Evolutionary conservation across 1,139 yeast genomes (phyloP), one percentile per base, ranked within the genome.

Genomic region (Saccharomycopsis hybrid): DNA sequence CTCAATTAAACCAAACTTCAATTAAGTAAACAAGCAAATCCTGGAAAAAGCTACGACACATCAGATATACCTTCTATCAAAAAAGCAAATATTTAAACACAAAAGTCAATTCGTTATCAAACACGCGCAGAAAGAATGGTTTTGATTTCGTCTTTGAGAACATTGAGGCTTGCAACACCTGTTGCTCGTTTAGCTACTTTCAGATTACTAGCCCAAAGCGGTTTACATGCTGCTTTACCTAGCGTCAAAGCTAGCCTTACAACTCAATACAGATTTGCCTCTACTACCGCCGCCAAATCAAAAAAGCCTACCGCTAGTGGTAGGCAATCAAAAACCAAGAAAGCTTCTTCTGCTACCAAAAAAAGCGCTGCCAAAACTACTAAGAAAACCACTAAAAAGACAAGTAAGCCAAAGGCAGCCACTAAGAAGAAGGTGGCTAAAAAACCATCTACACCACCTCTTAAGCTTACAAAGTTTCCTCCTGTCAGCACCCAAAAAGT

Each of bases 301-400:
- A 32, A 32, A 25, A 18, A n/a, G 24, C 8, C 5, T 4, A 36
- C 40, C 4, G 32, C 31, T 24, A 32, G 3, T 13, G 43, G 32
- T 4, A 40, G 32, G 18, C n/a, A n/a, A n/a, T n/a, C n/a, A n/a
- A n/a, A n/a, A n/a, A n/a, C n/a, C n/a, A 29, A 27, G 3, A 38
- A 30, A 31, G 35, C 33, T 24, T 8, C 31, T 3, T 24, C 47
- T 7, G 18, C 37, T 27, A 18, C 49, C 8, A 43, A 42, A 18
- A n/a, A n/a, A n/a, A n/a, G n/a, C n/a, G 31, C 28, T 11, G 13
- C 44, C 9, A 27, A 47, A 25, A 49, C 41, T 38, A 39, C 46
- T 4, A 49, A 47, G 40, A 48, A 48, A 38, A 30, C 52, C 2
- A 28, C 44, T 1, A 48, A 48, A 31, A 29, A 28, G 24, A 44